Evolutionary conservation across 495 filamentous ascomycete species (phyloP).

Genomic region (Aspergillus homomorphus): DNA sequence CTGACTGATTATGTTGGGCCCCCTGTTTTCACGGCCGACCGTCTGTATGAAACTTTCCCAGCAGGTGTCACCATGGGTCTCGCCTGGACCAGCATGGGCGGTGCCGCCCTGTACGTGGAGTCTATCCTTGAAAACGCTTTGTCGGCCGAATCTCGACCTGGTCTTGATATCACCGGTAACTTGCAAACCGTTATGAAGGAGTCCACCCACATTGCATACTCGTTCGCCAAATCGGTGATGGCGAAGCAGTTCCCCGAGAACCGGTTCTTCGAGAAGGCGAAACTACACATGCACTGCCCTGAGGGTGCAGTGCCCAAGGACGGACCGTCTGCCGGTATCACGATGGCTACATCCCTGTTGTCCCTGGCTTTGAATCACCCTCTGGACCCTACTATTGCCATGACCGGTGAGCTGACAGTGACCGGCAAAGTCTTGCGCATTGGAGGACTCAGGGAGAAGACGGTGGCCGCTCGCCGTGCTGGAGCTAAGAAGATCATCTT

Average conservation of each 20-base stretch:
- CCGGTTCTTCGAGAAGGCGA: conserved; percentile 93
- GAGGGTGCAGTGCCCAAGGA: conserved; percentile 97
- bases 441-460: conserved; percentile 95
- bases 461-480: conserved; percentile 91
- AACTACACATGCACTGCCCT: conserved; percentile 93
- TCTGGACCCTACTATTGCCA: conserved; percentile 84
- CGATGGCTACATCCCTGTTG: conserved; percentile 91
- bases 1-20: conserved; percentile 98
- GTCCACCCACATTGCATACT: conserved; percentile 90
- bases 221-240: conserved; percentile 87
- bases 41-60: conserved; percentile 90
- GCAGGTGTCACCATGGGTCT: conserved; percentile 99
- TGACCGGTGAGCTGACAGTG: conserved; percentile 98
- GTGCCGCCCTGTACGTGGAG: conserved; percentile 94
- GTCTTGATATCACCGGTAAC: conserved; percentile 88
- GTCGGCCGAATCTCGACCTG: conserved; percentile 64
- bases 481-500: conserved; percentile 96
- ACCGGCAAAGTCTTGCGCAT: conserved; percentile 97
- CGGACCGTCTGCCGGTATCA: conserved; percentile 92
- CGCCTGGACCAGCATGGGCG: conserved; percentile 97
- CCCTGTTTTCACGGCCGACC: conserved; percentile 90
- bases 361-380: conserved; percentile 75
- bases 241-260: conserved; percentile 82
- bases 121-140: conserved; percentile 87
- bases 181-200: conserved; percentile 98